Evolutionary conservation across 345 rosid species (phyloP).

Genomic region (Lepidium africanum): DNA sequence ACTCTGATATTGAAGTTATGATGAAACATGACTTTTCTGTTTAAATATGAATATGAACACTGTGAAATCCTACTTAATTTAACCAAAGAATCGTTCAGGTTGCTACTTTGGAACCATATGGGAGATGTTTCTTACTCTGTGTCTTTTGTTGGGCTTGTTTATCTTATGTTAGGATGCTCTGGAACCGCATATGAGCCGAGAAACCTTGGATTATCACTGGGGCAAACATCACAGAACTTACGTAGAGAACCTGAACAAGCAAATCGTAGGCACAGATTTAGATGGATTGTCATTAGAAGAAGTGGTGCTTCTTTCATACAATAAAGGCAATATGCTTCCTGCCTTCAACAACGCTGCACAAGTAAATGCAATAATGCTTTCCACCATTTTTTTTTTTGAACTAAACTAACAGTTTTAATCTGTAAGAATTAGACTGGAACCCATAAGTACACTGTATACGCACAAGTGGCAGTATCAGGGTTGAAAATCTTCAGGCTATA

Average conservation of each 20-base stretch:
- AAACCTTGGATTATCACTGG: constrained; percentile 81
- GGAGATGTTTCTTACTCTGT: constrained; percentile 1
- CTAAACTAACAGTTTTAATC: not conserved
- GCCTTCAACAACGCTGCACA: constrained; percentile 93
- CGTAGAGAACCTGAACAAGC: constrained; percentile 80
- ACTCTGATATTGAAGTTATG: not conserved
- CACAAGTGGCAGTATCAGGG: not conserved
- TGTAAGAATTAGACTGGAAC: not conserved
- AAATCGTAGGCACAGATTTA: constrained; percentile 61
- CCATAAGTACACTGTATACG: not conserved
- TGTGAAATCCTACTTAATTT: not conserved
- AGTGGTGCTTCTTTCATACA: constrained; percentile 47
- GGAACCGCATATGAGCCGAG: constrained; percentile 85
- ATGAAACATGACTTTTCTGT: not conserved
- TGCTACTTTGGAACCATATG: not conserved
- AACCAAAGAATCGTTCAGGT: not conserved
- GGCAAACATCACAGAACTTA: constrained; percentile 89
- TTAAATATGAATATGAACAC: not conserved
- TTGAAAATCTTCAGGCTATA: not conserved
- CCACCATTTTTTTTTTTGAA: not conserved
- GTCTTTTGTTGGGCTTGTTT: not conserved
- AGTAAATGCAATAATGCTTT: constrained; percentile 31
- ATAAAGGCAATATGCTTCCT: constrained; percentile 74
- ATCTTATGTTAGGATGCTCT: constrained; percentile 47
- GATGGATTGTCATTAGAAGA: constrained; percentile 61